Conservation (phyloP, 1,284 basidiomycete species). For the Lignosus rhinocerotis region DNA sequence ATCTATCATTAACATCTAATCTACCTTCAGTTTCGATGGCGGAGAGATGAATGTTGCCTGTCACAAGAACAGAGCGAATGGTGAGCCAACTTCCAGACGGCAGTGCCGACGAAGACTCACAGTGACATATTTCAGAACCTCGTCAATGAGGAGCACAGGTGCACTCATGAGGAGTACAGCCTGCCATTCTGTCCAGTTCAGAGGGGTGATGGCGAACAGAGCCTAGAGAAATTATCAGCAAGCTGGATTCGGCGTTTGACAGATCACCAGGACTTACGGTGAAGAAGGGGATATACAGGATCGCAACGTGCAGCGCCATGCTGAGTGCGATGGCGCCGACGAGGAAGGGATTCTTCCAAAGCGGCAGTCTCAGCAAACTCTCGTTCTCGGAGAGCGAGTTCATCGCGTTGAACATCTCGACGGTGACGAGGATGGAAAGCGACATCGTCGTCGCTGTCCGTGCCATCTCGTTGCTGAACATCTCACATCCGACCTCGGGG, state of each 20-base stretch:
- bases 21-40: slow-evolving; percentile 48
- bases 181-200: slow-evolving; percentile 93
- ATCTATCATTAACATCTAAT: slow-evolving; percentile 27
- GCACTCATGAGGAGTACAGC: slow-evolving; percentile 89
- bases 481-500: slow-evolving; percentile 89
- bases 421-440: slow-evolving; percentile 88
- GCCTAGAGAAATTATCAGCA: slow-evolving; percentile 42
- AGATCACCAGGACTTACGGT: slow-evolving; percentile 55
- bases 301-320: slow-evolving; percentile 92
- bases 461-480: slow-evolving; percentile 87
- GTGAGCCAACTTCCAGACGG: background rate
- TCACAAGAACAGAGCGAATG: background rate
- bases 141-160: slow-evolving; percentile 91
- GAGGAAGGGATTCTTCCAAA: slow-evolving; percentile 94
- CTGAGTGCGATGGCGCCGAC: slow-evolving; percentile 86
- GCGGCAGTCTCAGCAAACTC: slow-evolving; percentile 82
- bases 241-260: background rate
- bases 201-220: slow-evolving; percentile 89
- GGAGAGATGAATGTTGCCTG: slow-evolving; percentile 48
- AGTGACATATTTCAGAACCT: slow-evolving; percentile 85
- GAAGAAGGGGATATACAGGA: slow-evolving; percentile 95
- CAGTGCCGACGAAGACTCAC: slow-evolving; percentile 41
- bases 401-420: slow-evolving; percentile 99
- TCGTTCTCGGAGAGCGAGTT: slow-evolving; percentile 99
- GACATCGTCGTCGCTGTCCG: slow-evolving; percentile 94